These are phyloP conservation scores for Corynespora cassiicola DNA, from an alignment of 2,329 filamentous ascomycete species.

Conservation along the genomic window DNA sequence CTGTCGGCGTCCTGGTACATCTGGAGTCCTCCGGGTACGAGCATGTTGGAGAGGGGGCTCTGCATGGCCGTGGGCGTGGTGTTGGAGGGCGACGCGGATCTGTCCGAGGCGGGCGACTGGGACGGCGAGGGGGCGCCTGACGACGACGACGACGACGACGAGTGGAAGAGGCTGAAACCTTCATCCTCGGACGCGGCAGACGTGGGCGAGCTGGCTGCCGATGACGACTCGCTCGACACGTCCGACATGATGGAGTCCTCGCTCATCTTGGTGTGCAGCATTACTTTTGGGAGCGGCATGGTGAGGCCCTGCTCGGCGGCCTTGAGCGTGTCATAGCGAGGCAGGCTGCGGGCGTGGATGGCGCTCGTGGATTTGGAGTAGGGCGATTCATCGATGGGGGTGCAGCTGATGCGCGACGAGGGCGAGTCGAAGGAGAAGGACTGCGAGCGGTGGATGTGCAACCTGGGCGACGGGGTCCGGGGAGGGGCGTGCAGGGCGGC, in stretches of 20 bases:
- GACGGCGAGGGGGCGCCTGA: constrained; percentile 7
- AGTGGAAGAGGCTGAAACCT: constrained; percentile 13
- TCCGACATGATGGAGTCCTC: constrained; percentile 37
- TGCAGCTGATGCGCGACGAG: constrained; percentile 33
- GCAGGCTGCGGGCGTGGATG: constrained; percentile 22
- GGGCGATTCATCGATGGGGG: constrained; percentile 40
- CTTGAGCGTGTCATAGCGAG: constrained; percentile 29
- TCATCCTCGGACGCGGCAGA: constrained; percentile 17
- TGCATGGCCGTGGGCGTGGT: constrained; percentile 2
- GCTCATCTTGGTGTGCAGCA: constrained; percentile 40
- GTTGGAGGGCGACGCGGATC: constrained; percentile 7
- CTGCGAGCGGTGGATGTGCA: constrained; percentile 42
- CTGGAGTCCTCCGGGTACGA: constrained; percentile 24
- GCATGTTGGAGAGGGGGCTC: constrained; percentile 1
- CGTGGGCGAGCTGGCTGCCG: constrained; percentile 31
- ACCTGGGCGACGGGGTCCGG: constrained; percentile 42
- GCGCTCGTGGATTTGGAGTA: constrained; percentile 44
- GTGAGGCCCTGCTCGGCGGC: constrained; percentile 19
- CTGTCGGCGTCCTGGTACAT: constrained; percentile 41
- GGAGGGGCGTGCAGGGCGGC: constrained; percentile 24
- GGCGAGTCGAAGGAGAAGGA: constrained; percentile 46
- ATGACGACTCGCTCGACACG: constrained; percentile 20
- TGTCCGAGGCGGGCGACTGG: constrained; percentile 1
- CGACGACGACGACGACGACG: constrained; percentile 13
- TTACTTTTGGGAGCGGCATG: constrained; percentile 18